Base-by-base conservation (phyloP, 1,284 basidiomycete species). In the Ustilago lituana region DNA sequence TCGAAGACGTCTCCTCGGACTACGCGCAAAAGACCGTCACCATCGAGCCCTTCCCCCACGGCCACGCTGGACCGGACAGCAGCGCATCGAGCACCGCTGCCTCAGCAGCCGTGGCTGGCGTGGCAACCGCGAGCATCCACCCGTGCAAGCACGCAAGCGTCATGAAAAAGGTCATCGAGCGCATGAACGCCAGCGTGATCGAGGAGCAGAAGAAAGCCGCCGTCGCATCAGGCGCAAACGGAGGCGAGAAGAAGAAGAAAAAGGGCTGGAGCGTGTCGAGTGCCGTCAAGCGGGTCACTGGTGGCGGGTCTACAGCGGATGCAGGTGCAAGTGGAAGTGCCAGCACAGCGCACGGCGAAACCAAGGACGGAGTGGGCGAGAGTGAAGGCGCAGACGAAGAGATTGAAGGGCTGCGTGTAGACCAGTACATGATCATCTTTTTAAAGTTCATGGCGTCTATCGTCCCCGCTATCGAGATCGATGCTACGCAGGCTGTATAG, bases 101-200 rank as follows among this genome's bases (percentile, higher is more conserved):
- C 5, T 44, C 47, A 2, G 47, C 56, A 3, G 31, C 51, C n/a
- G 43, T 48, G 4, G 64, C 53, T 1, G 64, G 69, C 5, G 69
- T 60, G 9, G 64, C 62, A 5, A 71, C 75, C 19, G 77, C 78
- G 20, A 77, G 94, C 92, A 94, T 99, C 10, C 95, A 99, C 82
- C 95, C 95, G 1, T 99, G 95, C 88, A 97, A 97, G 83, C 95
- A 99, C 82, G 93, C 94, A 0, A 93, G 89, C 81, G 96, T 99
- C 52, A 99, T 99, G 96, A 97, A 96, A 87, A 98, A 98, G 84
- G 93, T 98, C 71, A 97, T 98, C 79, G 94, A 97, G 83, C 87
- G 94, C 53, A 98, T 98, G 94, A 96, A 98, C 83, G 89, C 64
- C 1, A 75, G 68, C 20, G 80, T 83, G 15, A 62, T 78, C 17